A percentile compares a stretch with the other conserved stretches of the same genome.
phyloP scores from a whole-genome alignment of 2,329 filamentous ascomycete genomes.

The Phaeomoniella chlamydospora region DNA sequence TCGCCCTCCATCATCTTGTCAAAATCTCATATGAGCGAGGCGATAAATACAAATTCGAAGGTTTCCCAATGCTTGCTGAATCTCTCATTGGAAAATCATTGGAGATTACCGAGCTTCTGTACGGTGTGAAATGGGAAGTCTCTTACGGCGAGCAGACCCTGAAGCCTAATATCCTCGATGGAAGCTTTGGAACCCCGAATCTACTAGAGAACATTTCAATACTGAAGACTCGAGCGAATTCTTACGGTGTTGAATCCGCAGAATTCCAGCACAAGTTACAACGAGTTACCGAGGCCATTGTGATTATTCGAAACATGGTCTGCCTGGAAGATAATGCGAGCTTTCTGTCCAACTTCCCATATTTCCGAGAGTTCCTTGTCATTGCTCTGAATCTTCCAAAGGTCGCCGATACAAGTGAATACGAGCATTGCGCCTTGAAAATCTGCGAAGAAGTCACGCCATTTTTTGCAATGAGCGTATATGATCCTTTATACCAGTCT shows the following conservation, averaged over 20 bases:
- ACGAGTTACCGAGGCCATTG: slow-evolving; percentile 68
- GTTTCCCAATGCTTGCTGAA: slow-evolving; percentile 78
- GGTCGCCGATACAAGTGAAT: slow-evolving; percentile 58
- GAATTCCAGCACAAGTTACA: slow-evolving; percentile 58
- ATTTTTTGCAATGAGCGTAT: slow-evolving; percentile 55
- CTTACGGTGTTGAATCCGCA: slow-evolving; percentile 23
- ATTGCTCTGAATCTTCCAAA: slow-evolving; percentile 67
- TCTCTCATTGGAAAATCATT: slow-evolving; percentile 74
- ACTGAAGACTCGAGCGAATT: slow-evolving; percentile 36
- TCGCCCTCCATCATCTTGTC: slow-evolving; percentile 81
- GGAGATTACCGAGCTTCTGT: slow-evolving; percentile 64
- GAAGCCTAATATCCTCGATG: slow-evolving; percentile 46
- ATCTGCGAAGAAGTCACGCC: slow-evolving; percentile 83
- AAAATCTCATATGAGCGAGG: slow-evolving; percentile 91
- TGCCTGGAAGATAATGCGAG: slow-evolving; percentile 77
- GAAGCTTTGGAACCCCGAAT: slow-evolving; percentile 51
- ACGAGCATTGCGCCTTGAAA: slow-evolving; percentile 83
- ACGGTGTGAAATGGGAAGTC: slow-evolving; percentile 68
- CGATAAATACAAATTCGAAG: slow-evolving; percentile 90
- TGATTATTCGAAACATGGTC: slow-evolving; percentile 94
- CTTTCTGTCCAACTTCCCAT: slow-evolving; percentile 60
- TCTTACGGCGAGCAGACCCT: slow-evolving; percentile 45
- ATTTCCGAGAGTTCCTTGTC: slow-evolving; percentile 68
- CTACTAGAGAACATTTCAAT: slow-evolving; percentile 57
- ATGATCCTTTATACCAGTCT: slow-evolving; percentile 67